Base-by-base conservation (phyloP, 768 basidiomycete species). In the Cytidiella melzeri region DNA sequence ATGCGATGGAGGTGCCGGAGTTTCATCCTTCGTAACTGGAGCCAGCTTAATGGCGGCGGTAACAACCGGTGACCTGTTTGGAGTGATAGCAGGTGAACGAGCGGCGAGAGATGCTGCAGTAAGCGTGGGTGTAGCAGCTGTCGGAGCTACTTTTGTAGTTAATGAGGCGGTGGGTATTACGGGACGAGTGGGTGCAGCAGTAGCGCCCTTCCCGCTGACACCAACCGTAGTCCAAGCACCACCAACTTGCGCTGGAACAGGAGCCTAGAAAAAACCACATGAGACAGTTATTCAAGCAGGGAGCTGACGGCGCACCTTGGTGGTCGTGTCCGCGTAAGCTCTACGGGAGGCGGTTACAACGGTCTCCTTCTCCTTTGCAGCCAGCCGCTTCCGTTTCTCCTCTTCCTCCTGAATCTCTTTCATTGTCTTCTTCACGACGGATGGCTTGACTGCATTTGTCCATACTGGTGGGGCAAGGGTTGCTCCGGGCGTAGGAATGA, bases 381-480 rank as follows among this genome's bases (percentile, higher is more conserved):
- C 73, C 24, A 58, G 55, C 66, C 83, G 87, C 73, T 92, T 93
- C 54, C 86, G 77, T 55, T 72, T 79, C 67, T 95, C 92, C 62
- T 99, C 96, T 59, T 99, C 96, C 67, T 98, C 95, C 62, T 95
- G 91, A 36, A 99, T 99, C 71, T 99, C 93, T 72, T 95, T 97
- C 84, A 99, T 85, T 1, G 90, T 89, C 75, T 92, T 96, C 74
- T 92, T 94, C 5, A 76, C 63, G 2, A 72, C 63, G 9, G 70
- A 69, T 5, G 75, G 65, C 61, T 81, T 83, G 21, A 67, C 68
- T 13, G 77, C 69, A 57, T 75, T 81, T 9, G 83, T 86, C 91
- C 92, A 95, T 18, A 89, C 91, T 2, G 62, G 52, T 0, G 66
- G 40, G 10, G 59, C 48, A 2, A 64, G 25, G 2, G 67, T 51